Conservation (phyloP, 179 eudicot genomes). For the Silene noctiflora region DNA sequence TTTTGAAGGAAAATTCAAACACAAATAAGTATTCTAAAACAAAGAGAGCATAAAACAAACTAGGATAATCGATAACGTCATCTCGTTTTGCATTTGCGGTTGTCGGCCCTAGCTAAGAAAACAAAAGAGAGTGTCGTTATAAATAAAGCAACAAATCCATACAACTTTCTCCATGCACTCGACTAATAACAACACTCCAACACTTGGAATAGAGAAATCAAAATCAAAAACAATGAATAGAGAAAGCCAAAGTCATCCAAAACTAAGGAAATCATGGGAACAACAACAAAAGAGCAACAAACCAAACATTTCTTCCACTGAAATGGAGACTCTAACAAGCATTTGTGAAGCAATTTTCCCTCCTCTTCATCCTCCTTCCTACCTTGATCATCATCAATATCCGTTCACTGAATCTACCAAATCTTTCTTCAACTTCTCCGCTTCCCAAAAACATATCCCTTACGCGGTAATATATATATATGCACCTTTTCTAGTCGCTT, state of each 20-base stretch:
- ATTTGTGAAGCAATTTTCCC: constrained; percentile 34
- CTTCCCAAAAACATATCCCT: constrained; percentile 42
- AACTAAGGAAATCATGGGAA: constrained; percentile 33
- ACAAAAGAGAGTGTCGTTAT: not conserved
- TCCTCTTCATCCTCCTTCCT: constrained; percentile 25
- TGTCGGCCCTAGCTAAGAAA: no score
- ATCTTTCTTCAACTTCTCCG: constrained; percentile 43
- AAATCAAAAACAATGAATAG: constrained; percentile 7
- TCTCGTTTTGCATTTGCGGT: no score
- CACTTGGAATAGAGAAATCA: not conserved
- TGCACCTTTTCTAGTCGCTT: not conserved
- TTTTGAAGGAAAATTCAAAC: no score
- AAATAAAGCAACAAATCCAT: constrained; percentile 1
- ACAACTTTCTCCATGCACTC: constrained; percentile 1
- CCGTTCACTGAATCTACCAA: constrained; percentile 25
- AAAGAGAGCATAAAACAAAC: no score
- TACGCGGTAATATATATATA: constrained; percentile 36
- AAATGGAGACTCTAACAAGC: constrained; percentile 24
- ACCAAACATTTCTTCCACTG: constrained; percentile 21
- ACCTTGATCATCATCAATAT: constrained; percentile 9
- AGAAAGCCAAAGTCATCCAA: constrained; percentile 22
- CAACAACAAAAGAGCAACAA: constrained; percentile 16
- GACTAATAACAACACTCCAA: not conserved
- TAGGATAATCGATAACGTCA: no score
- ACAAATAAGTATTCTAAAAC: no score